A percentile compares a stretch with the other conserved stretches of the same genome.
phyloP scores from a whole-genome alignment of 192 early-diverging fungal genomes.

The Coemansia sp. region DNA sequence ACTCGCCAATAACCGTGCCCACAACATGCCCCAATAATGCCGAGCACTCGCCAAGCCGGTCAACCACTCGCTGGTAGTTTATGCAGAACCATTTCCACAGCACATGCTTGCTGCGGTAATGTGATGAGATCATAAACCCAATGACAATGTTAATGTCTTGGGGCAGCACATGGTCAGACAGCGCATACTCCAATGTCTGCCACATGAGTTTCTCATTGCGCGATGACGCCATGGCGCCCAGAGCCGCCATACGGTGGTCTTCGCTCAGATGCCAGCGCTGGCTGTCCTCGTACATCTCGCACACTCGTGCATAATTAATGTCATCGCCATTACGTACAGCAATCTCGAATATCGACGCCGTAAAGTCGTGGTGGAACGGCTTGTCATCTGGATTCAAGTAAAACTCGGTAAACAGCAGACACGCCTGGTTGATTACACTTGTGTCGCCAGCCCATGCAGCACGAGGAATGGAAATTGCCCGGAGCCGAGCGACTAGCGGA shows the following conservation, averaged over 20 bases:
- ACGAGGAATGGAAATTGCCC: slow-evolving; percentile 61
- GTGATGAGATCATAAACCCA: slow-evolving; percentile 61
- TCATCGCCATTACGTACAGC: slow-evolving; percentile 56
- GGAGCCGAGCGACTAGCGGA: slow-evolving; percentile 59
- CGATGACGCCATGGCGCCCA: slow-evolving; percentile 58
- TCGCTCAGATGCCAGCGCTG: slow-evolving; percentile 48
- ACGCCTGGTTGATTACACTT: slow-evolving; percentile 55
- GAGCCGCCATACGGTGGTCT: slow-evolving; percentile 61
- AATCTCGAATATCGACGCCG: slow-evolving; percentile 59
- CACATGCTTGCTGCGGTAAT: slow-evolving; percentile 50
- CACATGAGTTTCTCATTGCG: slow-evolving; percentile 40
- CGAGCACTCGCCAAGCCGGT: slow-evolving; percentile 61
- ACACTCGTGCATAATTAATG: slow-evolving; percentile 45
- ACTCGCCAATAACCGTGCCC: slow-evolving; percentile 61
- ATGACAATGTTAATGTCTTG: slow-evolving; percentile 57
- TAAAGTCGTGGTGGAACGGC: slow-evolving; percentile 53
- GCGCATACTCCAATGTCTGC: slow-evolving; percentile 40
- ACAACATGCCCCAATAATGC: slow-evolving; percentile 64
- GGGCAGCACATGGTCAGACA: slow-evolving; percentile 39
- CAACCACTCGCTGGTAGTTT: slow-evolving; percentile 58
- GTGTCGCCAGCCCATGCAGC: slow-evolving; percentile 63
- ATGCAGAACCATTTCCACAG: slow-evolving; percentile 64
- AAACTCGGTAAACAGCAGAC: slow-evolving; percentile 62
- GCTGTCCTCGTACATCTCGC: slow-evolving; percentile 50
- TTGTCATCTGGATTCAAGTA: slow-evolving; percentile 59